These are phyloP conservation scores for Trifolium dubium DNA, from an alignment of 306 rosid genomes.

Conservation along the genomic window DNA sequence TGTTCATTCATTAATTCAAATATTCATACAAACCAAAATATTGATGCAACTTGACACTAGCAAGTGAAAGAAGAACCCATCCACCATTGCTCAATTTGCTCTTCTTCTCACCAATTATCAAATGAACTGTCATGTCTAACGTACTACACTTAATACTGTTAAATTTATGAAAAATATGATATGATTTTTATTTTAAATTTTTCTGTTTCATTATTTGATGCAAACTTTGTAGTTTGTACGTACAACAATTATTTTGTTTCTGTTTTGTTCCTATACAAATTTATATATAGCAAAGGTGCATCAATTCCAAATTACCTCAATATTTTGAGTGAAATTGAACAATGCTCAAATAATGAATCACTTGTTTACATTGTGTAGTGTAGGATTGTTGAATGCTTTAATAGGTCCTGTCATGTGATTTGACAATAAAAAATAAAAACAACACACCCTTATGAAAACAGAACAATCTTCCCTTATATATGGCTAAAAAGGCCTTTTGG, in stretches of 20 bases:
- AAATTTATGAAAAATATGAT: conserved; percentile 8
- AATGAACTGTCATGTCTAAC: conserved; percentile 47
- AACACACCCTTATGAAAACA: too few species aligned
- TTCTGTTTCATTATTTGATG: conserved; percentile 31
- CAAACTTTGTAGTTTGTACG: conserved; percentile 31
- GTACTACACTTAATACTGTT: conserved; percentile 36
- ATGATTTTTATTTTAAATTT: neutral
- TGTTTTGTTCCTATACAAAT: conserved; percentile 31
- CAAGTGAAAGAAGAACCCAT: conserved; percentile 37
- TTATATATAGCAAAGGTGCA: conserved; percentile 26
- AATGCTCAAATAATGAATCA: neutral
- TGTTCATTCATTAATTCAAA: too few species aligned
- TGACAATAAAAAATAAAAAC: conserved; percentile 2
- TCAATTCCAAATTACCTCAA: conserved; percentile 22
- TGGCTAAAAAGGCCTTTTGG: neutral
- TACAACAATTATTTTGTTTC: conserved; percentile 36
- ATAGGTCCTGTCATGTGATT: conserved; percentile 16
- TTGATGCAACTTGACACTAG: conserved; percentile 39
- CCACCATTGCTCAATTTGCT: neutral
- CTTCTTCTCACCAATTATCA: conserved; percentile 36
- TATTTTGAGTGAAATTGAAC: conserved; percentile 26
- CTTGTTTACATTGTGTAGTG: conserved; percentile 30
- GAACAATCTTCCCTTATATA: neutral
- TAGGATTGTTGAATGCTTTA: conserved; percentile 2
- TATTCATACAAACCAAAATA: conserved; percentile 21